phyloP scores from a whole-genome alignment of 1,284 basidiomycete species.

The Stygiomarasmius scandens region DNA sequence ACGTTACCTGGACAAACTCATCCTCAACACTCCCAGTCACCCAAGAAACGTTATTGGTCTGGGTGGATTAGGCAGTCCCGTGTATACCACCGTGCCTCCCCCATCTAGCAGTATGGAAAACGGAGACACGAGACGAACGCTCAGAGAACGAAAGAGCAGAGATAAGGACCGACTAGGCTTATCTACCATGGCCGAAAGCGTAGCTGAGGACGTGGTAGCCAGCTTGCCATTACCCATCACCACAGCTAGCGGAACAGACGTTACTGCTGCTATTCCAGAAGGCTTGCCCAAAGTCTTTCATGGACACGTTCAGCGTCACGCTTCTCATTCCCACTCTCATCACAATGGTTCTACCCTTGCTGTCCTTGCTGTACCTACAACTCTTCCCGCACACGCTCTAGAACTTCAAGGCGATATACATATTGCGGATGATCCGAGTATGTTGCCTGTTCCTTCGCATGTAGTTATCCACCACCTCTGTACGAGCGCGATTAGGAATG shows the following conservation, averaged over 20 bases:
- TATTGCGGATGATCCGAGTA: constrained; percentile 87
- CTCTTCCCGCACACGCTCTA: not conserved
- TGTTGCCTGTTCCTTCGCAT: constrained; percentile 92
- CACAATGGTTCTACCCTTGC: too few relatives aligned
- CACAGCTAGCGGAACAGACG: constrained; percentile 47
- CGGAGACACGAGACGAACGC: constrained; percentile 6
- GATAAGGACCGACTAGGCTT: constrained; percentile 16
- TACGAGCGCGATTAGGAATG: constrained; percentile 93
- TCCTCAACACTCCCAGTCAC: constrained; percentile 61
- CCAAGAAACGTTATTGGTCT: too few relatives aligned
- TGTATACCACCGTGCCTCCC: too few relatives aligned
- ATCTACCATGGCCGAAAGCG: constrained; percentile 12
- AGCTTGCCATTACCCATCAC: constrained; percentile 32
- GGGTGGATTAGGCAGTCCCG: too few relatives aligned
- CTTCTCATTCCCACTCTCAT: not conserved
- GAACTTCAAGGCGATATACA: not conserved
- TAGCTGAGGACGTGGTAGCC: not conserved
- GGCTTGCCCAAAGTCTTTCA: not conserved
- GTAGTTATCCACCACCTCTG: constrained; percentile 95
- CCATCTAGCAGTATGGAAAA: not conserved
- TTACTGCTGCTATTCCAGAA: constrained; percentile 16
- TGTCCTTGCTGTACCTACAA: not conserved
- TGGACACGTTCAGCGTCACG: constrained; percentile 16
- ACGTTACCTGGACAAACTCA: constrained; percentile 91
- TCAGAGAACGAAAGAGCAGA: constrained; percentile 10